Base-by-base conservation (phyloP, 1,284 basidiomycete species). In the Cryptococcus sp. region DNA sequence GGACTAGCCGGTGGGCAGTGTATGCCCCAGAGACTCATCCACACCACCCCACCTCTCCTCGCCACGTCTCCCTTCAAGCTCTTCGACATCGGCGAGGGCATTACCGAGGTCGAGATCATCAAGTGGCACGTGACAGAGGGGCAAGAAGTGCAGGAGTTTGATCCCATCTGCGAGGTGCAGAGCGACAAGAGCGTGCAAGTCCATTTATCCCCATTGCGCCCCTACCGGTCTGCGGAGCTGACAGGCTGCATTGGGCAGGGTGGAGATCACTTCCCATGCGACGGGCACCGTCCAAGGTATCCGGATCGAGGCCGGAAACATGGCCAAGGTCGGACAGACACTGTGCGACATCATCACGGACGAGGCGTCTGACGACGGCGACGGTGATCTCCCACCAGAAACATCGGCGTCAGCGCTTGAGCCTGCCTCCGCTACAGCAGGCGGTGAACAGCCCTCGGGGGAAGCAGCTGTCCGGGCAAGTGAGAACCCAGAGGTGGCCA, bases 61-160 rank as follows among this genome's bases (percentile, higher is more conserved):
- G 42, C 6, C 2, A 23, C 11, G 2, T 66, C 65, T 51, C 69
- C 70, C 11, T 96, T 95, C 82, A 89, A 88, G 63, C 84, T 96
- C n/a, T 91, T 91, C 13, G 93, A 97, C 73, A 94, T 96, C 65
- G 93, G 93, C 9, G 93, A 97, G 77, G 93, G 80, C 5, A 82
- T 82, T 62, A 90, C 88, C 36, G 90, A 94, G 75, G 91, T 89
- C 66, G 91, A 93, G 77, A 83, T 94, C 63, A 84, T 94, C 57
- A 87, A 86, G 75, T 94, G 91, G 91, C 87, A 66, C 62, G 85
- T 84, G 48, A 39, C 86, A 83, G 86, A 83, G 73, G 69, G 84
- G 16, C 79, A 82, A n/a, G 69, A 70, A 0, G 81, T 96, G 0
- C 81, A 85, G 56, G 82, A 86, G 43, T 96, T 97, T 70, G 92